phyloP scores from a whole-genome alignment of 345 rosid genomes.

The Bruguiera sexangula region DNA sequence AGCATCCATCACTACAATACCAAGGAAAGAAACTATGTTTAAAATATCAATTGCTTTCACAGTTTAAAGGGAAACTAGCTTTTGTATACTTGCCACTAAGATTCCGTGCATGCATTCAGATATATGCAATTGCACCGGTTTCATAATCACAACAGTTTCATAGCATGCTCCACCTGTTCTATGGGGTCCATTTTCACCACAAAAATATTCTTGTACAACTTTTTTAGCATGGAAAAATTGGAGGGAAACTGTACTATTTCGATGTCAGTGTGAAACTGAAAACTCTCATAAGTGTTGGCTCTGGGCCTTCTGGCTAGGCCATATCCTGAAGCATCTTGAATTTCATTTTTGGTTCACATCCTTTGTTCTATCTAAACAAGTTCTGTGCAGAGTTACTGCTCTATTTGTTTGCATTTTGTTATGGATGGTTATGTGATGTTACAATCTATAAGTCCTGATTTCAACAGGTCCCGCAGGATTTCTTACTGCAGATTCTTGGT shows the following conservation, averaged over 20 bases:
- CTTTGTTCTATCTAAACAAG: neutral
- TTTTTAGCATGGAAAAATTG: too few relatives aligned
- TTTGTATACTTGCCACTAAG: neutral
- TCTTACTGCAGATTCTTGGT: slow-evolving; percentile 52
- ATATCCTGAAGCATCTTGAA: neutral
- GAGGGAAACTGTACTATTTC: too few relatives aligned
- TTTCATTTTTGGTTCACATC: neutral
- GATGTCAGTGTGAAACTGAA: too few relatives aligned
- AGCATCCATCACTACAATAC: neutral
- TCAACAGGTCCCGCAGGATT: slow-evolving; percentile 46
- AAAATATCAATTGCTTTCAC: neutral
- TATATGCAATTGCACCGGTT: too few relatives aligned
- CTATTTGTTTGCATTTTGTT: neutral
- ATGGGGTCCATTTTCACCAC: too few relatives aligned
- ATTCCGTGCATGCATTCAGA: too few relatives aligned
- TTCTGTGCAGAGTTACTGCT: neutral
- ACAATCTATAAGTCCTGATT: slow-evolving; percentile 1
- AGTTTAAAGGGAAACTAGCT: neutral
- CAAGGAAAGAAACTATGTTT: neutral
- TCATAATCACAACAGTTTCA: too few relatives aligned
- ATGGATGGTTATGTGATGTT: neutral
- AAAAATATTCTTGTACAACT: too few relatives aligned
- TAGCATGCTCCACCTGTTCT: too few relatives aligned
- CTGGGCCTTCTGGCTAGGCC: too few relatives aligned
- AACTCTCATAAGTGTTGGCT: too few relatives aligned